Base-by-base conservation (phyloP, 2,329 filamentous ascomycete species). In the Gaeumannomyces tritici region DNA sequence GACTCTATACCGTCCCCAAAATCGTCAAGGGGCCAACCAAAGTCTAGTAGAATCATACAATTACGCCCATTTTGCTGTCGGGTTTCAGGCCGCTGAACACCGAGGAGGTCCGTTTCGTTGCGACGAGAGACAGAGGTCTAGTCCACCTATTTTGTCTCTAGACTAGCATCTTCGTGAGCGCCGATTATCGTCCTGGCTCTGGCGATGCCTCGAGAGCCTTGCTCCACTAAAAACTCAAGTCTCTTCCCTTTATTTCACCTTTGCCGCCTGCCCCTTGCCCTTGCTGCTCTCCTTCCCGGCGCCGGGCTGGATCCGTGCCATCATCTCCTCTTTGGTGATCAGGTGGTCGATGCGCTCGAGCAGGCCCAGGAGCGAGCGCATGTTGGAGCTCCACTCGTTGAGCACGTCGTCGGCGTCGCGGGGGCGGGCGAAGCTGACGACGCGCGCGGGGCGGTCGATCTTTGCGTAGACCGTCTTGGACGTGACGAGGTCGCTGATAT, bases 251-350 rank as follows among this genome's bases (percentile, higher is more conserved):
- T 61, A 61, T 33, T 61, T 61, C 33, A 56, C 60, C 35, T 54
- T 29, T 8, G 60, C 35, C 51, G 55, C 26, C 6, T 55, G 42
- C 26, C 54, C 71, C 70, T 78, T 76, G 47, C 71, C 69, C 68
- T 75, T 75, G 62, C 70, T 69, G 42, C 42, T 51, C 42, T 66
- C 69, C 68, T 75, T 71, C 29, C 68, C 69, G 65, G 74, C 72
- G 64, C 73, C 74, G 7, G 91, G 91, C 75, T 95, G 89, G 70
- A 99, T 98, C 64, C 93, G 85, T 55, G 95, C 95, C 95, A 99
- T 99, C 95, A 99, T 99, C 82, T 99, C 95, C 78, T 99, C 95
- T 83, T 98, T 98, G 62, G 96, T 99, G 72, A 99, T 99, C 70
- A 99, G 82, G 75, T 99, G 95, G 73, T 99, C 95, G 65, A 99